phyloP scores from a whole-genome alignment of 768 basidiomycete species.

The Mycena haematopus region DNA sequence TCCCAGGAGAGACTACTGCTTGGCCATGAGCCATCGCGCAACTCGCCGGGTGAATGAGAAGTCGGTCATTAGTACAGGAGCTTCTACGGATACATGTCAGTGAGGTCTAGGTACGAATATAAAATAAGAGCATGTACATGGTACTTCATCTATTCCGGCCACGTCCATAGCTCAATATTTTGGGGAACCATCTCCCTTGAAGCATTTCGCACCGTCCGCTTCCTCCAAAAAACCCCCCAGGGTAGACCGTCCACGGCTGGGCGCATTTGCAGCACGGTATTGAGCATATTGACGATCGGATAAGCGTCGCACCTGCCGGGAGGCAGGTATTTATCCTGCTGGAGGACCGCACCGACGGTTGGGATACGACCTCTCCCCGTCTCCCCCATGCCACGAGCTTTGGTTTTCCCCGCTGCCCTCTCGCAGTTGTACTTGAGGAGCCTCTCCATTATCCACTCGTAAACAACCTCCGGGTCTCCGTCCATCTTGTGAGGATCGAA shows the following conservation, averaged over 20 bases:
- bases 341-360: conserved; percentile 15
- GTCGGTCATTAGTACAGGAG: background rate
- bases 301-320: conserved; percentile 7
- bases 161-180: conserved; percentile 5
- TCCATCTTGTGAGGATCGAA: conserved; percentile 6
- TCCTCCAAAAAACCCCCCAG: conserved; percentile 14
- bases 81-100: background rate
- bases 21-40: too few relatives aligned
- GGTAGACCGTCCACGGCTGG: background rate
- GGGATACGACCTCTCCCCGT: conserved; percentile 16
- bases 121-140: background rate
- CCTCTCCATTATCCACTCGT: conserved; percentile 21
- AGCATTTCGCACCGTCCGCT: conserved; percentile 1
- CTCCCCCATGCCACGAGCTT: background rate
- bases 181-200: conserved; percentile 19
- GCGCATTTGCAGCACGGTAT: conserved; percentile 6
- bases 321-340: background rate
- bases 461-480: background rate
- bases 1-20: too few relatives aligned
- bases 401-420: background rate
- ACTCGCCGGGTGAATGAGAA: background rate
- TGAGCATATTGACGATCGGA: conserved; percentile 22
- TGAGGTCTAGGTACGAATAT: background rate
- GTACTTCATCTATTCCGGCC: background rate
- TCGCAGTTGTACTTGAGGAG: conserved; percentile 13